A percentile compares a stretch with the other conserved stretches of the same genome.
Evolutionary conservation across 805 yeast genomes (phyloP).

Genomic region (Kluyveromyces wickerhamii): DNA sequence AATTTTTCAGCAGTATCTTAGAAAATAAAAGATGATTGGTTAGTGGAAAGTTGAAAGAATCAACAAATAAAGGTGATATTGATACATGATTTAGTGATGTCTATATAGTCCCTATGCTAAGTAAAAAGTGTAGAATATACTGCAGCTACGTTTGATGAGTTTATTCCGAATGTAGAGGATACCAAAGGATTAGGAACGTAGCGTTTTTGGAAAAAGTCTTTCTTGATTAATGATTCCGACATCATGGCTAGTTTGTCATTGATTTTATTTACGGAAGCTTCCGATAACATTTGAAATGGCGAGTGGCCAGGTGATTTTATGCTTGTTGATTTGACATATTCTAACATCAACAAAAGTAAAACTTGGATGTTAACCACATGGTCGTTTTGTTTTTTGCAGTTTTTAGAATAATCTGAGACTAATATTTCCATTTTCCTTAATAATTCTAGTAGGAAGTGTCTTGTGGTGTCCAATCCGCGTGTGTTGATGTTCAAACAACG

Average conservation of each 20-base stretch:
- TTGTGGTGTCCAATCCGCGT: not conserved
- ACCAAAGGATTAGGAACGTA: constrained; percentile 12
- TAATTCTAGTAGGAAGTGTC: constrained; percentile 13
- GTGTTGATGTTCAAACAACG: not conserved
- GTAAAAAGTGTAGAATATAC: not conserved
- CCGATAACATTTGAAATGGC: constrained; percentile 16
- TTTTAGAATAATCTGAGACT: constrained; percentile 25
- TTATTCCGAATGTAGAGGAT: constrained; percentile 19
- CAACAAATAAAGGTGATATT: too few relatives aligned
- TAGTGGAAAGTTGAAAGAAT: too few relatives aligned
- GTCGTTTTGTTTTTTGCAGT: constrained; percentile 19
- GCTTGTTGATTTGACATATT: constrained; percentile 7
- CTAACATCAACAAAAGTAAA: constrained; percentile 15
- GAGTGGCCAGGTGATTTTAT: constrained; percentile 5
- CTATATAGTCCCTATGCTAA: not conserved
- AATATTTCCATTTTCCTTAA: constrained; percentile 23
- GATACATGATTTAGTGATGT: not conserved
- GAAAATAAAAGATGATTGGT: too few relatives aligned
- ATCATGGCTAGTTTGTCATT: constrained; percentile 18
- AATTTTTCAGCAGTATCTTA: too few relatives aligned
- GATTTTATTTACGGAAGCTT: constrained; percentile 11
- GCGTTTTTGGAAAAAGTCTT: constrained; percentile 23
- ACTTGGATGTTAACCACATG: constrained; percentile 12
- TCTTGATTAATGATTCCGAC: constrained; percentile 26
- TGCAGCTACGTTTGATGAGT: constrained; percentile 10